Evolutionary conservation across 2,329 filamentous ascomycete species (phyloP).

Genomic region (Penicillium aurantiogriseum): DNA sequence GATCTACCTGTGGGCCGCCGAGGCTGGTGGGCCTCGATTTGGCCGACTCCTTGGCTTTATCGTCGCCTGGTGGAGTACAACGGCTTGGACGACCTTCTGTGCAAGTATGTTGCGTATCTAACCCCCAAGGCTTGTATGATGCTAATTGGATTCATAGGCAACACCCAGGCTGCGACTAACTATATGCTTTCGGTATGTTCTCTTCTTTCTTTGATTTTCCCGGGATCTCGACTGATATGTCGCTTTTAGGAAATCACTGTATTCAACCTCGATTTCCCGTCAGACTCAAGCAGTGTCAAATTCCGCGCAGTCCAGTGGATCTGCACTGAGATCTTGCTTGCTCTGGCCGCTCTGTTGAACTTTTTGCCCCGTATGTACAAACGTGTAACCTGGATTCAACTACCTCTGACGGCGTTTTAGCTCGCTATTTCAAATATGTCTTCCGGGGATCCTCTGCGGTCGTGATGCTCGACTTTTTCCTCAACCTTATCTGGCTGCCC

Average conservation of each 20-base stretch:
- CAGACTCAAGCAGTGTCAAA: conserved; percentile 53
- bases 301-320: conserved; percentile 64
- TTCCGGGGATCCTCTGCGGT: conserved; percentile 52
- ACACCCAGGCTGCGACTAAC: conserved; percentile 53
- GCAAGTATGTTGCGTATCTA: conserved; percentile 40
- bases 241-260: conserved; percentile 54
- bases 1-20: conserved; percentile 63
- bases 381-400: background rate
- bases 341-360: conserved; percentile 51
- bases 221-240: conserved; percentile 8
- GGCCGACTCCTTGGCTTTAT: conserved; percentile 59
- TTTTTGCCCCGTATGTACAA: conserved; percentile 49
- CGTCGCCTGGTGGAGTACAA: conserved; percentile 65
- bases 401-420: conserved; percentile 12
- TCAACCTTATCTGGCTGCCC: conserved; percentile 62
- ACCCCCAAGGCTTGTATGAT: background rate
- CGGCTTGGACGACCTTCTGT: conserved; percentile 61
- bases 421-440: conserved; percentile 35
- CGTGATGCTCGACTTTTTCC: conserved; percentile 57
- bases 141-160: conserved; percentile 33
- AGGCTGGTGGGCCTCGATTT: conserved; percentile 55
- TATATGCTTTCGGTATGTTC: conserved; percentile 52
- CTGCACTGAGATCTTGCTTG: conserved; percentile 53
- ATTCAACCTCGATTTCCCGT: conserved; percentile 56
- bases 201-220: background rate